phyloP scores from a whole-genome alignment of 2,329 filamentous ascomycete genomes.

The Hawksworthiomyces lignivorus region DNA sequence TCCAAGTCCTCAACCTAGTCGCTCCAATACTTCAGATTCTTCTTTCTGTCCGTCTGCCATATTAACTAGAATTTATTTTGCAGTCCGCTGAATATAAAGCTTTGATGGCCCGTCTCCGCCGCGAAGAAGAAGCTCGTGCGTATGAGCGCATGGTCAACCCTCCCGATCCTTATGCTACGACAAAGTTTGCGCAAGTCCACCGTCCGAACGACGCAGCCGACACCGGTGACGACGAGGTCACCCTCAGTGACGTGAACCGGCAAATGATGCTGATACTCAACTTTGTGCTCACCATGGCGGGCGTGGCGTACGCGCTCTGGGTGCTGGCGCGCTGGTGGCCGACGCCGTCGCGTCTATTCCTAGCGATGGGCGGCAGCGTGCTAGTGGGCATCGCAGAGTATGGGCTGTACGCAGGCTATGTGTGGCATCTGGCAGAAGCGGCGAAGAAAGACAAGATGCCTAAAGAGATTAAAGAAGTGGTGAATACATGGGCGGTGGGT shows the following conservation, averaged over 20 bases:
- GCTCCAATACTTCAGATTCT: too few species aligned
- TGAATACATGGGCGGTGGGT: conserved; percentile 63
- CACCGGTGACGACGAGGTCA: conserved; percentile 53
- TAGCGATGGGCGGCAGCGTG: conserved; percentile 63
- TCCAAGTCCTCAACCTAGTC: too few species aligned
- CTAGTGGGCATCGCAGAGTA: conserved; percentile 70
- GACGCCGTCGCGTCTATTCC: conserved; percentile 58
- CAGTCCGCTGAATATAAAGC: conserved; percentile 77
- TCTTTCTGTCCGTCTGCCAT: neutral
- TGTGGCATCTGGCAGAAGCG: conserved; percentile 62
- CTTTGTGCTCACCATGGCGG: conserved; percentile 77
- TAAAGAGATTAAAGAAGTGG: conserved; percentile 60
- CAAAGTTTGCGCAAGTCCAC: conserved; percentile 49
- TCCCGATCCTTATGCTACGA: conserved; percentile 34
- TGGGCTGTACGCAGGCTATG: conserved; percentile 66
- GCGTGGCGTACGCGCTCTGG: conserved; percentile 71
- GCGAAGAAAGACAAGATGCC: conserved; percentile 54
- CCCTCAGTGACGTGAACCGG: conserved; percentile 67
- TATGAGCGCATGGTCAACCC: conserved; percentile 77
- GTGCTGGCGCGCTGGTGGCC: conserved; percentile 71
- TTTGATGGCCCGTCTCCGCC: conserved; percentile 77
- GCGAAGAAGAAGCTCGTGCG: conserved; percentile 69
- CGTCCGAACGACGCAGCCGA: conserved; percentile 37
- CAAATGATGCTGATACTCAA: conserved; percentile 83
- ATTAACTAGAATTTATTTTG: neutral